phyloP scores from a whole-genome alignment of 345 rosid species.

The Reutealis trisperma region DNA sequence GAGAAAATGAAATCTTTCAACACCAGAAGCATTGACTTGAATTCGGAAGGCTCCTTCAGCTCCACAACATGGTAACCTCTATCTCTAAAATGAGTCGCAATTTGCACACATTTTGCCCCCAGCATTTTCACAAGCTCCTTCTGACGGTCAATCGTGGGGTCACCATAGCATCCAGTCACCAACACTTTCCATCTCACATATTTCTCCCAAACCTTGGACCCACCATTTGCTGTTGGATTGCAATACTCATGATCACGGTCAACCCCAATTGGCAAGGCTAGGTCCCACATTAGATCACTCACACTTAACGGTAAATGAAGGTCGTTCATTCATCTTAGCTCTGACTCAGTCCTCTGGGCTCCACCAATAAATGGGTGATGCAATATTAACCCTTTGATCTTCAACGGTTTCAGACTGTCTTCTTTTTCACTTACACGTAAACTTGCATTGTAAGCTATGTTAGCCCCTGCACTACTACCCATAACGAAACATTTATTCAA shows the following conservation, averaged over 20 bases:
- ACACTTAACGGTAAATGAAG: constrained; percentile 22
- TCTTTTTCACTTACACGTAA: too few relatives aligned
- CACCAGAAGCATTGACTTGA: too few relatives aligned
- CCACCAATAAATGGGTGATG: constrained; percentile 69
- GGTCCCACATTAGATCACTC: constrained; percentile 35
- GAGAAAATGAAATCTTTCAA: too few relatives aligned
- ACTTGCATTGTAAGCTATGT: too few relatives aligned
- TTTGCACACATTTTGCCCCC: constrained; percentile 40
- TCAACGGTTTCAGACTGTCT: constrained; percentile 43
- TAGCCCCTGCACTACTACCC: constrained; percentile 69
- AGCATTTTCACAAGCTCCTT: constrained; percentile 33
- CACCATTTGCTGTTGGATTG: constrained; percentile 38
- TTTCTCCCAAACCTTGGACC: too few relatives aligned
- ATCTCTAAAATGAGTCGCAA: constrained; percentile 26
- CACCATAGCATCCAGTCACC: constrained; percentile 45
- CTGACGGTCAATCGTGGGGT: constrained; percentile 56
- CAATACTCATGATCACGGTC: constrained; percentile 44
- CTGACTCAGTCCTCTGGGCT: constrained; percentile 43
- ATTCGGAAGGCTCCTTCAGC: constrained; percentile 14
- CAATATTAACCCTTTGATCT: constrained; percentile 61
- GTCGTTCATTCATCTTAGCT: constrained; percentile 36
- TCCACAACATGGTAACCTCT: constrained; percentile 49
- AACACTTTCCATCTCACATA: constrained; percentile 52
- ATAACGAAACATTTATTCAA: constrained; percentile 40
- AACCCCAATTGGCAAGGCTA: constrained; percentile 38